Evolutionary conservation across 2,329 filamentous ascomycete species (phyloP), one percentile per base, ranked within the genome.

Genomic region (Stachybotrys echinatus): DNA sequence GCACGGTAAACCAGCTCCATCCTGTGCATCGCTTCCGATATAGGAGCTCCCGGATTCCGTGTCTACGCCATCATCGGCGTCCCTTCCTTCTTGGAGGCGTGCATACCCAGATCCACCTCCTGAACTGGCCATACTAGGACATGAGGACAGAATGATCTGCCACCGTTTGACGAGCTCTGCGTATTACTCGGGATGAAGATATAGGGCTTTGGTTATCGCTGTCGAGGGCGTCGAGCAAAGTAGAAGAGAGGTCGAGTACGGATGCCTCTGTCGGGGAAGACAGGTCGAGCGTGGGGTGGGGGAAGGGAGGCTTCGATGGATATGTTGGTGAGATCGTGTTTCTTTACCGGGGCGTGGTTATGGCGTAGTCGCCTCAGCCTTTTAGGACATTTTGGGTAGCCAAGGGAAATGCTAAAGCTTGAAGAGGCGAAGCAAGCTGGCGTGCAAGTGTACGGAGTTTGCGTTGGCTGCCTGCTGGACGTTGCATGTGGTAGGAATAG

Each of bases 41-140:
- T 72, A 67, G n/a, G 74, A 73, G 56, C 68, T 72, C 19, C 68
- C 56, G 18, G 62, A 64, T 10, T 57, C 56, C 45, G 61, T 61
- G 45, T 57, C 58, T 42, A 50, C 43, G 45, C 37, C 50, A 34
- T 54, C 54, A 49, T 56, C 48, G 50, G 53, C 55, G 31, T 57
- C 51, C 42, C 52, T 20, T 40, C 38, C 17, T 10, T n/a, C 38
- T 6, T 40, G 12, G 19, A 40, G 17, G 17, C 18, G 48, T 50
- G 49, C 49, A 52, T 51, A 39, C 49, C 54, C 53, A 47, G 58
- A 58, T 55, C 58, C 61, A 51, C 56, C 58, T 50, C 56, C 60
- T 55, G 51, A 54, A 48, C 60, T 69, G 46, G 66, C 65, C 68
- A 71, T 71, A 46, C 48, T 61, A 52, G 40, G 48, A 57, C 57